Conservation (phyloP, 2,329 filamentous ascomycete species). For the Microcyclospora pomicola region DNA sequence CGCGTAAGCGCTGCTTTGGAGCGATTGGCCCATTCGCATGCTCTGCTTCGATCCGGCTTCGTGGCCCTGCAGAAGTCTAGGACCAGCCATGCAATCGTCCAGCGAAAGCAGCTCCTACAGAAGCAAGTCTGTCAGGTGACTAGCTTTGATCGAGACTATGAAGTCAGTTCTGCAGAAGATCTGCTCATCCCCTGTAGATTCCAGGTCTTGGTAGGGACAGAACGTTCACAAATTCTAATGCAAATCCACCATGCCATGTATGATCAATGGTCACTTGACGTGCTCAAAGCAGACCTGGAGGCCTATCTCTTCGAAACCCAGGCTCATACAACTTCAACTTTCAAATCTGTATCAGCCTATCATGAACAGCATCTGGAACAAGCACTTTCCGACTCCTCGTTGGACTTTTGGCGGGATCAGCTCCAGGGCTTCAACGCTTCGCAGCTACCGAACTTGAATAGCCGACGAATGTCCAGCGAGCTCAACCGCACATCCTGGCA, state of each 20-base stretch:
- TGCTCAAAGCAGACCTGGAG: conserved; percentile 57
- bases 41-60: conserved; percentile 65
- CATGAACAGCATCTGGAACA: conserved; percentile 20
- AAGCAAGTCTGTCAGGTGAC: conserved; percentile 17
- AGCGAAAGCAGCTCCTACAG: conserved; percentile 41
- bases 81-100: conserved; percentile 45
- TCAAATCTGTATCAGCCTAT: conserved; percentile 43
- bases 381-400: conserved; percentile 27
- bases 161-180: conserved; percentile 16
- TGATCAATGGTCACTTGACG: conserved; percentile 77
- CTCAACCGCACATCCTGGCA: conserved; percentile 13
- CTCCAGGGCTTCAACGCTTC: conserved; percentile 44
- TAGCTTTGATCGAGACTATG: conserved; percentile 8
- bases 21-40: conserved; percentile 41
- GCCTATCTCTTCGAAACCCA: conserved; percentile 30
- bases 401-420: conserved; percentile 56
- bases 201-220: conserved; percentile 33
- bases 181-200: conserved; percentile 48
- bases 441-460: conserved; percentile 46
- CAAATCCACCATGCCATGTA: conserved; percentile 74
- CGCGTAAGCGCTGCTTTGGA: conserved; percentile 31
- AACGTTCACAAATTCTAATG: conserved; percentile 29
- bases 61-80: conserved; percentile 31
- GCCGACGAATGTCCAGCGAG: conserved; percentile 12
- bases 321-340: conserved; percentile 39